Evolutionary conservation across 2,329 filamentous ascomycete genomes (phyloP), one percentile per base, ranked within the genome.

Genomic region (Lasiodiplodia sp.): DNA sequence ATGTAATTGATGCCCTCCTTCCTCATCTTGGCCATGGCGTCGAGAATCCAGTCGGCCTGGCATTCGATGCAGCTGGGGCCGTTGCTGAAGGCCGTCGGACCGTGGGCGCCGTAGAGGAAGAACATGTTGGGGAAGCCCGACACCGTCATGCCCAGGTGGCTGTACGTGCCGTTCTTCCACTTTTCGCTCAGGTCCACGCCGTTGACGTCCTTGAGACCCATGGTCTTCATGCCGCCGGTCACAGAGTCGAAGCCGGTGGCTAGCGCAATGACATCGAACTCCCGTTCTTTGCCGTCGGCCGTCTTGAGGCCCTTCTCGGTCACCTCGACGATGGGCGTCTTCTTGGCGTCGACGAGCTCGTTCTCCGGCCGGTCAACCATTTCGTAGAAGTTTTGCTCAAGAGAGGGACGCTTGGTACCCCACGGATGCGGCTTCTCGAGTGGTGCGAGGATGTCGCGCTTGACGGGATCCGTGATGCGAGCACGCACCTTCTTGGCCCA

Each of bases 351-450:
- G 40, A 84, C 74, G 18, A 84, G 77, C 25, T 77, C 75, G 62
- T 83, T 82, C 68, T 84, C 77, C 5, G 79, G 78, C 44, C 73
- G 76, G 71, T 84, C 79, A 14, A 84, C 73, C 71, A 81, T 75
- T 71, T 85, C 82, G 63, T 84, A 85, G 70, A 78, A 84, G 71
- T 82, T 78, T 67, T 84, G 82, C 71, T 85, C 82, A 2, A 85
- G 76, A 47, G 77, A 80, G 8, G 82, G 81, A n/a, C 83, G 75
- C 75, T 84, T 85, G 18, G 80, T 81, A 11, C 83, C 83, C 66
- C 82, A 84, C 0, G 81, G 77, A 69, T 85, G 82, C 0, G 80
- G 81, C 21, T 79, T 78, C 71, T 82, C 75, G 18, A 80, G 72
- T 0, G 83, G 83, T 8, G 82, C 82, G n/a, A 85, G 75, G 14